Evolutionary conservation across 768 basidiomycete genomes (phyloP).

Genomic region (Lactifluus rugatus): DNA sequence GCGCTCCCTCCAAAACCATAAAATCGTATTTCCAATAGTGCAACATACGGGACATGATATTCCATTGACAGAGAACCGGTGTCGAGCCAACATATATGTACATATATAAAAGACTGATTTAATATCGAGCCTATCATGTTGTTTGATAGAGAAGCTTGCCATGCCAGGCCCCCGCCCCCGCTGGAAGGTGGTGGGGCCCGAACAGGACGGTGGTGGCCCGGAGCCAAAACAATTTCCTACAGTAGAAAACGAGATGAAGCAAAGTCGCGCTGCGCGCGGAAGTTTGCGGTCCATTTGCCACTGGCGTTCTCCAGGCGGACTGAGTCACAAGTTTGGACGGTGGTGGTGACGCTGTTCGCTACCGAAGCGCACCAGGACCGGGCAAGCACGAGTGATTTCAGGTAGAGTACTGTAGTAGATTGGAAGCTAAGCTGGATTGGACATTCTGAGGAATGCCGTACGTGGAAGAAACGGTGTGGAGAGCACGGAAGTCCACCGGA

Average conservation of each 20-base stretch:
- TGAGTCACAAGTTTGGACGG: too few relatives aligned
- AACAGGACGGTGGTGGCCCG: neutral
- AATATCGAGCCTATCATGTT: neutral
- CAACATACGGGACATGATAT: neutral
- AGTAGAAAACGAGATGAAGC: neutral
- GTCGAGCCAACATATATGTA: neutral
- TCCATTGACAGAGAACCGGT: neutral
- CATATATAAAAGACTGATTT: neutral
- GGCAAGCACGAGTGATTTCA: neutral
- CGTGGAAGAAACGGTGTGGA: neutral
- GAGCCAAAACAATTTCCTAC: neutral
- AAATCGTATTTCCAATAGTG: too few relatives aligned
- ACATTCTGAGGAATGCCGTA: too few relatives aligned
- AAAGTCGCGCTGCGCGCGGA: neutral
- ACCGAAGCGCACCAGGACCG: neutral
- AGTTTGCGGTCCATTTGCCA: neutral
- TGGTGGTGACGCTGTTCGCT: conserved; percentile 1
- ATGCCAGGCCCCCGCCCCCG: too few relatives aligned
- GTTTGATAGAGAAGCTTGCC: too few relatives aligned
- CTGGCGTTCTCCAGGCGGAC: neutral
- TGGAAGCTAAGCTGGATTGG: neutral
- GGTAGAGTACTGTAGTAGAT: neutral
- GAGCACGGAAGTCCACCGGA: neutral
- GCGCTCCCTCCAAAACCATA: too few relatives aligned
- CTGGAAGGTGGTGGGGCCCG: too few relatives aligned